Evolutionary conservation across 441 rosid species (phyloP).

Genomic region (Gossypium trilobum): DNA sequence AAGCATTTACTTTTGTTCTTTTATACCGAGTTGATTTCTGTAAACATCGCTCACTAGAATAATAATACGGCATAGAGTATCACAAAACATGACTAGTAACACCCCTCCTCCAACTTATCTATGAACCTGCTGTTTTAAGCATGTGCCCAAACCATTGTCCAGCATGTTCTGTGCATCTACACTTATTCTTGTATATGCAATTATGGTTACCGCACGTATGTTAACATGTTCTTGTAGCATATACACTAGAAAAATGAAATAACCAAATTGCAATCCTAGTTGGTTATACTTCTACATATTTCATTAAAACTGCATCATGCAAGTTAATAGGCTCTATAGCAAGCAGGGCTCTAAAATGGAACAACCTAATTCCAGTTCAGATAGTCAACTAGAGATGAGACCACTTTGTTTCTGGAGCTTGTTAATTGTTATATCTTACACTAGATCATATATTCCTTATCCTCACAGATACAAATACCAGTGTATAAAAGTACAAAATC

Average conservation of each 20-base stretch:
- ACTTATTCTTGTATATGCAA: neutral
- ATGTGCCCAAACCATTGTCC: neutral
- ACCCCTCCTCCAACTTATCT: neutral
- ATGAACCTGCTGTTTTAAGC: neutral
- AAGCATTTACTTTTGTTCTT: neutral
- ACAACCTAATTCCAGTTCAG: neutral
- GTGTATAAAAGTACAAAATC: neutral
- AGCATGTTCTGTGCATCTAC: neutral
- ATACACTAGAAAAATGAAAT: neutral
- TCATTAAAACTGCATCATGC: neutral
- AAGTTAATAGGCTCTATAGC: neutral
- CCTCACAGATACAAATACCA: neutral
- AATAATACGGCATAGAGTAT: neutral
- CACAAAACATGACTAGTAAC: neutral
- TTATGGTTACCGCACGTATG: neutral
- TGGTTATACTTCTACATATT: neutral
- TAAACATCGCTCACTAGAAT: neutral
- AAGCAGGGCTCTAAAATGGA: neutral
- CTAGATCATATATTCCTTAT: neutral
- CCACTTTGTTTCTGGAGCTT: neutral
- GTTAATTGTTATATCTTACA: neutral
- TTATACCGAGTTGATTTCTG: too few species aligned
- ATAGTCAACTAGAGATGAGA: neutral
- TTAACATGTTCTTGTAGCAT: neutral
- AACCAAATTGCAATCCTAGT: neutral